Evolutionary conservation across 2,329 filamentous ascomycete species (phyloP).

Genomic region (Aspergillus nomiae): DNA sequence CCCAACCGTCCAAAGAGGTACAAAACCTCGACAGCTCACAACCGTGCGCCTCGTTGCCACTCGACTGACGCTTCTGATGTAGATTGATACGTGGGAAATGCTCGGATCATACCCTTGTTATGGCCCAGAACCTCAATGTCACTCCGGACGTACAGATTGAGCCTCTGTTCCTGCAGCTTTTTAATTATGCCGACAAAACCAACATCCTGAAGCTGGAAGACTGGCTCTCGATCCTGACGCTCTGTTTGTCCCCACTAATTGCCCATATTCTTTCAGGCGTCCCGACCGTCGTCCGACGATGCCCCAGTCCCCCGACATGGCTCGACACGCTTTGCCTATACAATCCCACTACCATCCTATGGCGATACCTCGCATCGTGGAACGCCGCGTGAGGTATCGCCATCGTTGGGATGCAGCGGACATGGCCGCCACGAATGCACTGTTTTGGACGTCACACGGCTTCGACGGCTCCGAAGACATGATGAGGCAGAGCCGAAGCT

Average conservation of each 20-base stretch:
- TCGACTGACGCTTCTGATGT: neutral
- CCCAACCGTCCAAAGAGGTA: neutral
- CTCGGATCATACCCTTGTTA: neutral
- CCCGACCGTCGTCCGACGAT: conserved; percentile 8
- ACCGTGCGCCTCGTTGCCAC: neutral
- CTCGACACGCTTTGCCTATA: conserved; percentile 8
- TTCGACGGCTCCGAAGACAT: conserved; percentile 9
- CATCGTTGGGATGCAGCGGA: conserved; percentile 1
- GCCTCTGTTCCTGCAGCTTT: neutral
- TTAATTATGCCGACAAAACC: conserved; percentile 8
- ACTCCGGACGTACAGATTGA: neutral
- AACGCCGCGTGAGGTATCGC: conserved; percentile 1
- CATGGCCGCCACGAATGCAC: conserved; percentile 8
- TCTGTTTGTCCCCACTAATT: conserved; percentile 7
- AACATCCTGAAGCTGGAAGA: conserved; percentile 2
- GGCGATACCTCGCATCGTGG: conserved; percentile 11
- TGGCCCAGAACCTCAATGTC: neutral
- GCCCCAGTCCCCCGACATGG: conserved; percentile 1
- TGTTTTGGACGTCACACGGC: conserved; percentile 7
- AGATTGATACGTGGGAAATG: neutral
- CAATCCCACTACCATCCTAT: conserved; percentile 11
- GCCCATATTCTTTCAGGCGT: conserved; percentile 5
- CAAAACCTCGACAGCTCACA: neutral
- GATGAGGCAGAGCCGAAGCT: conserved; percentile 4
- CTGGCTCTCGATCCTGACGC: conserved; percentile 8